Base-by-base conservation (phyloP, 129 eudicot genomes). In the Flaveria trinervia region DNA sequence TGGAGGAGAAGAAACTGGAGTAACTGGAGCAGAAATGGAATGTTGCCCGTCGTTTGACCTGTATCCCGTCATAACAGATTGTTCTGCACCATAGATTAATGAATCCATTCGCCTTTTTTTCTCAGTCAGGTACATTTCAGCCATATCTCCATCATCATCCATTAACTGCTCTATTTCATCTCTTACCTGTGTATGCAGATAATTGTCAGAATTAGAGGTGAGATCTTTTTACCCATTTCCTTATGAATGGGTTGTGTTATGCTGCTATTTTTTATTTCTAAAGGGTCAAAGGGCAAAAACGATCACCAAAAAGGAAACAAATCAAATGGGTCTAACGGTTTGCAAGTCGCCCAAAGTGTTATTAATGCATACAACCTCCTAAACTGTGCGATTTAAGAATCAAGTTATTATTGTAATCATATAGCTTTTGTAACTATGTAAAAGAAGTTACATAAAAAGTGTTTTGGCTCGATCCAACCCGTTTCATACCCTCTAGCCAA, bases 81-180 rank as follows among this genome's bases (percentile, higher is more conserved):
- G 99, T 71, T 94, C 97, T 18, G 45, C 56, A 25, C 88, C 93
- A 66, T 79, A 83, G 23, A 81, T 77, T 57, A 87, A 45, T 44
- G 89, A 83, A 68, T 95, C 99, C 89, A 89, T 82, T 18, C 90
- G 83, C 0, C 71, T 73, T 84, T 88, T 91, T 88, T 95, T 95
- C 79, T 95, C 99, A n/a, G 99, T 95, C 16, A 95, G 89, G 72
- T 92, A 92, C 99, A 95, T 95, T 72, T 95, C 99, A 16, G 99
- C 99, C 99, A 95, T 91, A 77, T 95, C 97, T 56, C 97, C 99
- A 73, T 95, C 99, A 79, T 95, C 99, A 65, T 92, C 99, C 99
- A 92, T 95, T 74, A 95, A 84, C 84, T 95, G 99, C 80, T 95
- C 99, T 75, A 95, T 95, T 89, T 91, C 99, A 83, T 95, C 99